phyloP scores from a whole-genome alignment of 495 filamentous ascomycete genomes.

The Lepraria neglecta region DNA sequence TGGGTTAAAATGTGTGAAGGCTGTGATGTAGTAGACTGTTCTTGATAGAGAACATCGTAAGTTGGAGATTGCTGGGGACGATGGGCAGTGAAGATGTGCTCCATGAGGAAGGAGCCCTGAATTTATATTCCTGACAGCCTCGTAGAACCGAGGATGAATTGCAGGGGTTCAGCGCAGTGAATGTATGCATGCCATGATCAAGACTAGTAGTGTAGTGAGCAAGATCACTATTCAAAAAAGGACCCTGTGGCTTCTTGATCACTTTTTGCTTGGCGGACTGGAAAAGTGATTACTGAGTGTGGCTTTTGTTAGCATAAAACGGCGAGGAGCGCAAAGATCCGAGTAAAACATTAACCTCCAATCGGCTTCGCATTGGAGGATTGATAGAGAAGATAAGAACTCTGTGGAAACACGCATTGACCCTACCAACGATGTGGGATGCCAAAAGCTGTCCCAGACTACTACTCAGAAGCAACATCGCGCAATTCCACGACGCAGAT shows the following conservation, averaged over 20 bases:
- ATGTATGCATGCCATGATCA: background rate
- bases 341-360: background rate
- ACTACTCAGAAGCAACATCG: too few relatives aligned
- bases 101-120: background rate
- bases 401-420: background rate
- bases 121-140: background rate
- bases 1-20: background rate
- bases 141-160: background rate
- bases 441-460: too few relatives aligned
- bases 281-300: background rate
- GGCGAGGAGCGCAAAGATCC: background rate
- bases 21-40: background rate
- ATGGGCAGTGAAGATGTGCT: background rate
- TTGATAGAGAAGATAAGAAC: too few relatives aligned
- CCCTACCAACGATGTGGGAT: too few relatives aligned
- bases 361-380: background rate
- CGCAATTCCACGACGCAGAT: too few relatives aligned
- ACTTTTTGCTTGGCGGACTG: background rate
- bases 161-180: background rate
- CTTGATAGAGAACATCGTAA: too few relatives aligned
- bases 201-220: background rate
- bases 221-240: constrained; percentile 4
- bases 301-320: too few relatives aligned
- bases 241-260: background rate
- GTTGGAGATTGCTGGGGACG: background rate